Evolutionary conservation across 805 yeast genomes (phyloP).

Genomic region (Candida schatavii): DNA sequence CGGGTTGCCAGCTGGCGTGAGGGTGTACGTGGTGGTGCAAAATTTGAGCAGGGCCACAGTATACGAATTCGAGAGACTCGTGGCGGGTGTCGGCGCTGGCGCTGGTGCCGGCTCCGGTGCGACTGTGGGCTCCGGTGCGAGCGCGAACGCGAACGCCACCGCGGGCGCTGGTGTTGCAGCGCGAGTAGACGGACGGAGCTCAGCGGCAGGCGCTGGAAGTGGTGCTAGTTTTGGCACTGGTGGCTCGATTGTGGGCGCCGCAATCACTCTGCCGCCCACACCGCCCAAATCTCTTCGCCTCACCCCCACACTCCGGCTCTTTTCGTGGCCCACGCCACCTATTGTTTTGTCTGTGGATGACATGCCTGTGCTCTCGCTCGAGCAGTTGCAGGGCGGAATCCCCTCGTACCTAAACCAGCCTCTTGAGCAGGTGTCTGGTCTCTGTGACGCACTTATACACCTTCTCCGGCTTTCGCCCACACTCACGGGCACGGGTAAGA

Average conservation of each 20-base stretch:
- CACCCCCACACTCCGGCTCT: slow-evolving; percentile 40
- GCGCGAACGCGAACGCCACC: no score
- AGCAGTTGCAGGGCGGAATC: slow-evolving; percentile 32
- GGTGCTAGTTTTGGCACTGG: background rate
- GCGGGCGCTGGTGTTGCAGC: no score
- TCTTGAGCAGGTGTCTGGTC: slow-evolving; percentile 41
- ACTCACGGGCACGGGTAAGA: slow-evolving; percentile 9
- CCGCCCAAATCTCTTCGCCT: slow-evolving; percentile 16
- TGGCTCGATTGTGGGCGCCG: background rate
- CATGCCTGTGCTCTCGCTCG: slow-evolving; percentile 40
- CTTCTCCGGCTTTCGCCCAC: slow-evolving; percentile 36
- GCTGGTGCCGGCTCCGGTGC: slow-evolving; percentile 13
- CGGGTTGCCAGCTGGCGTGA: slow-evolving; percentile 12
- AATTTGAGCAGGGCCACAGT: slow-evolving; percentile 33
- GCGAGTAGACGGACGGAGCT: no score
- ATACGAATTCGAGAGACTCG: slow-evolving; percentile 23
- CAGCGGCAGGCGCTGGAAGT: background rate
- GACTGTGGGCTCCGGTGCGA: no score
- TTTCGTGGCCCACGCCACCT: slow-evolving; percentile 46
- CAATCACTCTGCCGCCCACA: background rate
- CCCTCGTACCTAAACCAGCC: slow-evolving; percentile 45
- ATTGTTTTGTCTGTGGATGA: slow-evolving; percentile 33
- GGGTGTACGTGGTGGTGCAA: slow-evolving; percentile 24
- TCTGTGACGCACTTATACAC: slow-evolving; percentile 50
- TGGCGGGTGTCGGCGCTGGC: background rate